Evolutionary conservation across 345 rosid species (phyloP).

Genomic region (Salix suchowensis): DNA sequence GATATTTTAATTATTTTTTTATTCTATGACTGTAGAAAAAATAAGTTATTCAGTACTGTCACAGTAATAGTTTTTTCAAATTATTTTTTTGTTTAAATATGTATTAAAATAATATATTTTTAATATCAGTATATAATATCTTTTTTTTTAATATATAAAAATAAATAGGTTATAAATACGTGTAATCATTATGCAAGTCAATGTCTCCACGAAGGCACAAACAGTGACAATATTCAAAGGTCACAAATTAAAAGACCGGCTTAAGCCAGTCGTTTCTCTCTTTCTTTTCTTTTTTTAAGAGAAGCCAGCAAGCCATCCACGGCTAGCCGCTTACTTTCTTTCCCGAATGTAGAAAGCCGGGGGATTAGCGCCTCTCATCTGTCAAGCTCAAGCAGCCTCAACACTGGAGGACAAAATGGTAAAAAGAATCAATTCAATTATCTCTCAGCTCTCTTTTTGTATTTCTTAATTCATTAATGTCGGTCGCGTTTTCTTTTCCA

Average conservation of each 20-base stretch:
- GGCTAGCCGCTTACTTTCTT: background rate
- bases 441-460: background rate
- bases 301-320: no score
- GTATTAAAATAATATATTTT: no score
- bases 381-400: background rate
- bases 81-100: no score
- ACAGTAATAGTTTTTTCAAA: no score
- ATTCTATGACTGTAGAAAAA: no score
- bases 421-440: background rate
- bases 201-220: background rate
- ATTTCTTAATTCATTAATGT: background rate
- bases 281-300: background rate
- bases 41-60: no score
- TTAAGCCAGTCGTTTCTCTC: conserved; percentile 24
- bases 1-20: no score
- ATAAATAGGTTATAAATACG: no score
- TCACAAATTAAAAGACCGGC: conserved; percentile 18
- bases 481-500: background rate
- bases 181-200: background rate
- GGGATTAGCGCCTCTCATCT: no score
- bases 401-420: conserved; percentile 14
- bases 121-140: no score
- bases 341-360: no score
- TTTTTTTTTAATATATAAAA: no score
- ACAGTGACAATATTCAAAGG: background rate